These are phyloP conservation scores for Fusarium aywerte DNA, from an alignment of 2,329 filamentous ascomycete species.

Conservation along the genomic window DNA sequence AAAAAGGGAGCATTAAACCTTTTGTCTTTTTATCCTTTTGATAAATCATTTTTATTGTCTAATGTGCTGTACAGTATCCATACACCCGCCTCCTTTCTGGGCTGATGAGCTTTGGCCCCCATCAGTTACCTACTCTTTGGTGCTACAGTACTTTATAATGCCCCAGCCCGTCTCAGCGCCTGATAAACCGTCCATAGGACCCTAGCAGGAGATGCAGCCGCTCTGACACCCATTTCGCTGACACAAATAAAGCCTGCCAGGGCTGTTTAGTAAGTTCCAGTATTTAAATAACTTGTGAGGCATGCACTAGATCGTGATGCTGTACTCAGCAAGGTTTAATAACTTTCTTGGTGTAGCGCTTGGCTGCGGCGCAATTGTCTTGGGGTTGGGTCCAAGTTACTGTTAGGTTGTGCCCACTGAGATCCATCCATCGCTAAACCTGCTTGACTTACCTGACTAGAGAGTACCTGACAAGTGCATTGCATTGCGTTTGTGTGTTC, in stretches of 20 bases:
- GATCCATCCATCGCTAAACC: conserved; percentile 4
- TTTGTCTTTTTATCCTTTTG: conserved; percentile 1
- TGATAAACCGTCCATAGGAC: conserved; percentile 8
- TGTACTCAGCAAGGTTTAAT: conserved; percentile 11
- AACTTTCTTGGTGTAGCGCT: conserved; percentile 12
- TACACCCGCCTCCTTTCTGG: conserved; percentile 21
- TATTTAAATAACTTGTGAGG: background rate
- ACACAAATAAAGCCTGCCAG: background rate
- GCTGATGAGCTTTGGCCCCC: conserved; percentile 29
- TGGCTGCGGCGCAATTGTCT: conserved; percentile 25
- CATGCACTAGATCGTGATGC: conserved; percentile 3
- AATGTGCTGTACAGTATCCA: background rate
- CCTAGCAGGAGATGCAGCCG: conserved; percentile 27
- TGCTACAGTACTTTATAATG: conserved; percentile 6
- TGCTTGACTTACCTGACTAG: background rate
- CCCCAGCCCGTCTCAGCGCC: conserved; percentile 7
- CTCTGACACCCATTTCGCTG: conserved; percentile 29
- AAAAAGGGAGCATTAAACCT: conserved; percentile 11
- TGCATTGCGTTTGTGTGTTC: conserved; percentile 9
- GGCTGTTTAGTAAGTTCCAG: background rate
- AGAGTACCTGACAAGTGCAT: background rate
- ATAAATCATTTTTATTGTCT: conserved; percentile 1
- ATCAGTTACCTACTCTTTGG: conserved; percentile 12
- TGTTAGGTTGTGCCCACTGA: conserved; percentile 14
- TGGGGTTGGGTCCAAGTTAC: conserved; percentile 7